Evolutionary conservation across 2,329 filamentous ascomycete genomes (phyloP), one percentile per base, ranked within the genome.

Genomic region (Orbilia brochopaga): DNA sequence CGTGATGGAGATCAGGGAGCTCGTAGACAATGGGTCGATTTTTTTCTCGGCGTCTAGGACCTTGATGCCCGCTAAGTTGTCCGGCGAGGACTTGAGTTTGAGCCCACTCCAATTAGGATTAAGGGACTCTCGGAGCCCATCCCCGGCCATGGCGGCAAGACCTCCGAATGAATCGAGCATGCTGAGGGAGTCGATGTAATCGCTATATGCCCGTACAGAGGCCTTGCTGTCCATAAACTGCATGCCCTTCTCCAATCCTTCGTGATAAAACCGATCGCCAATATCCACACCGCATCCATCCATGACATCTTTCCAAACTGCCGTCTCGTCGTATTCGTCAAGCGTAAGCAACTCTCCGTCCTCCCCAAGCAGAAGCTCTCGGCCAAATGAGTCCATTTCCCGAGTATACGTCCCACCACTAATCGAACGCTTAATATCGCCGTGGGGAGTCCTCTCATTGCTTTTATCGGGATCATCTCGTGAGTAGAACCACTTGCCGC

Each of bases 401-500:
- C 82, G 79, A 32, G 84, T 81, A 76, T 95, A 97, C 0, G 92
- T 95, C 57, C 86, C 85, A 77, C 90, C 83, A 78, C 94, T 99
- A 58, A 93, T 83, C 10, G 96, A 90, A 23, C 92, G 87, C 46
- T 93, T 82, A 8, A 84, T 84, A 61, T 90, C 83, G 1, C 89
- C 88, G 50, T 35, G 30, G 13, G 40, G 27, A 4, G 46, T 63
- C 24, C 87, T 79, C 58, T 85, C 82, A 76, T 93, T 77, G 76
- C 93, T 90, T 23, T 83, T 83, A 0, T 90, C 90, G 50, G 84
- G 7, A 90, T 90, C 87, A 88, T 93, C 64, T 88, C 88, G 86
- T 75, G 89, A 87, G 76, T 96, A 90, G 93, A 95, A 99, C 76
- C 93, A 90, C 50, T 96, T 85, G 0, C 94, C 93, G 19, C 55